Evolutionary conservation across 2,329 filamentous ascomycete species (phyloP).

Genomic region (Ceratocystis variospora): DNA sequence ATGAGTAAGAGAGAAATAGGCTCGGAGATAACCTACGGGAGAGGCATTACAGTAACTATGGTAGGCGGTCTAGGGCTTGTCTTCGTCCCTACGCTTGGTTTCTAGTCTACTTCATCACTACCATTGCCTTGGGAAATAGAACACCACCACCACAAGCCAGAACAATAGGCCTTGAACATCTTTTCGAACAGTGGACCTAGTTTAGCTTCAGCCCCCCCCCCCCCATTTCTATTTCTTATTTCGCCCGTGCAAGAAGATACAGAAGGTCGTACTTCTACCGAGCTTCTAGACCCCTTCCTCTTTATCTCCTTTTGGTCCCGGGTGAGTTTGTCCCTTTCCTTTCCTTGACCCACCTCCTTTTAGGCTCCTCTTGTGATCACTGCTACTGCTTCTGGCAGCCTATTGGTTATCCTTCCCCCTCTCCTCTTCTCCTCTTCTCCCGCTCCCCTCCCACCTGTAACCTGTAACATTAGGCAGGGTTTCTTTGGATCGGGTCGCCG

Average conservation of each 20-base stretch:
- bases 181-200: not conserved
- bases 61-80: not conserved
- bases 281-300: slow-evolving; percentile 3
- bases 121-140: not conserved
- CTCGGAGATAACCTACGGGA: not conserved
- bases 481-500: not conserved
- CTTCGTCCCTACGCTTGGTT: not conserved
- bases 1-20: not conserved
- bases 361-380: not conserved
- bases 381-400: not conserved
- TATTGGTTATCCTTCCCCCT: not conserved
- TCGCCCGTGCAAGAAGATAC: not conserved
- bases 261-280: not conserved
- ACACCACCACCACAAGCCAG: not conserved
- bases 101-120: not conserved
- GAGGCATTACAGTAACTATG: not conserved
- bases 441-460: not conserved
- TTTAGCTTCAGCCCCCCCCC: not conserved
- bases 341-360: not conserved
- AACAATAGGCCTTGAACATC: not conserved
- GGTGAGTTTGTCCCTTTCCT: not conserved
- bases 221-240: not conserved
- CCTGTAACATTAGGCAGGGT: slow-evolving; percentile 1
- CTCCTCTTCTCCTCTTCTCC: not conserved
- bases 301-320: not conserved